Evolutionary conservation across 352 stramenopile genomes (phyloP).

Genomic region (Aphanomyces invadans): DNA sequence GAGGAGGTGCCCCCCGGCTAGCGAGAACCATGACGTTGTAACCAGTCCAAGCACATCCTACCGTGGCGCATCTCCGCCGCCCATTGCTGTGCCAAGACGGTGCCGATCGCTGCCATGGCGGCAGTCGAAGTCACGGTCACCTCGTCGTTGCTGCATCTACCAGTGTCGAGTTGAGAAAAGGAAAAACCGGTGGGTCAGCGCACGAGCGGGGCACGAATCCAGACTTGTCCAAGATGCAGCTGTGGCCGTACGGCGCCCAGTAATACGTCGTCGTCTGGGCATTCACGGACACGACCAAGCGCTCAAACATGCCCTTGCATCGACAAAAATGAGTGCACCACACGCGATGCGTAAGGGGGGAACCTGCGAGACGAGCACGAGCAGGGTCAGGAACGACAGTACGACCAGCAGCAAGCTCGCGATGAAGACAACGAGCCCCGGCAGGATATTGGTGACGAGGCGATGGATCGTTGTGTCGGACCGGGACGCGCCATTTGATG

Average conservation of each 20-base stretch:
- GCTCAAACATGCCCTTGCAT: constrained; percentile 19
- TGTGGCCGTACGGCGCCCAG: constrained; percentile 9
- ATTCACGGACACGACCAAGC: constrained; percentile 13
- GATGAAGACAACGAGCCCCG: neutral
- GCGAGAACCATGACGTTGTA: neutral
- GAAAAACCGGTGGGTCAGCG: neutral
- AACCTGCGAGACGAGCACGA: constrained; percentile 11
- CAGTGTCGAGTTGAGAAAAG: neutral
- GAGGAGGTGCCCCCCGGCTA: neutral
- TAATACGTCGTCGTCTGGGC: neutral
- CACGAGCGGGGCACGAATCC: constrained; percentile 17
- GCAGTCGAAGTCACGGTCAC: neutral
- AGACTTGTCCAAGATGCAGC: neutral
- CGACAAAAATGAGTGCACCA: neutral
- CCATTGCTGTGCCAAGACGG: constrained; percentile 10
- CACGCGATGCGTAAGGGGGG: neutral
- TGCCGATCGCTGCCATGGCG: neutral
- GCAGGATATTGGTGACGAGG: neutral
- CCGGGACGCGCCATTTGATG: neutral
- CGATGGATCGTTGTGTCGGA: neutral
- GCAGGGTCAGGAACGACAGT: constrained; percentile 12
- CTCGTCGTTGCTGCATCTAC: constrained; percentile 5
- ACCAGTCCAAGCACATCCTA: neutral
- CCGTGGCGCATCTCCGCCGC: neutral
- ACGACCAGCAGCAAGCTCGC: neutral